These are phyloP conservation scores for Chytridiales sp. DNA, from an alignment of 371 early-diverging fungal genomes.

Conservation along the genomic window DNA sequence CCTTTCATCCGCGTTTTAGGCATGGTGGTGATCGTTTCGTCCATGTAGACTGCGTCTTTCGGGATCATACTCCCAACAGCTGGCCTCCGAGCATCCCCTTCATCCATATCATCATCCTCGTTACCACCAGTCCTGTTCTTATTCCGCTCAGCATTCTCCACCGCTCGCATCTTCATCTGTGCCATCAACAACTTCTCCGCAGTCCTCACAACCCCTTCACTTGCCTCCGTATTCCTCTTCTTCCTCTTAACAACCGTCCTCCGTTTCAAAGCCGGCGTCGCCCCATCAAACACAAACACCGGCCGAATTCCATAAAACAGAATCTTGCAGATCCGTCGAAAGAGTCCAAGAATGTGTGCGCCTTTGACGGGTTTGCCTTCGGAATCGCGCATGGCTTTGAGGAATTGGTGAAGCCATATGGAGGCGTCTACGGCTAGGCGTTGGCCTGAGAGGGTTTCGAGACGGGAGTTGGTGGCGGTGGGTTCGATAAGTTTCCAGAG, in stretches of 20 bases:
- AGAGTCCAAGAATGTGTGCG: conserved; percentile 91
- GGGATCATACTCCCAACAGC: conserved; percentile 12
- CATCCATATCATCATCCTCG: too few species aligned
- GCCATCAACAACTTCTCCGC: conserved; percentile 81
- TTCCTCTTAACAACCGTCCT: conserved; percentile 67
- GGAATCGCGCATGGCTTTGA: conserved; percentile 87
- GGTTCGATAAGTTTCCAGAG: conserved; percentile 90
- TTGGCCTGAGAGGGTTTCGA: conserved; percentile 61
- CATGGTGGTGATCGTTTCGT: conserved; percentile 18
- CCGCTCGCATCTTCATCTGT: conserved; percentile 66
- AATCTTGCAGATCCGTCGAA: conserved; percentile 89
- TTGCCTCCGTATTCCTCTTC: conserved; percentile 56
- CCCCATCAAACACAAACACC: conserved; percentile 96
- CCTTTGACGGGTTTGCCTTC: conserved; percentile 79
- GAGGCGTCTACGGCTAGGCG: conserved; percentile 90
- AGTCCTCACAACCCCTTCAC: conserved; percentile 60
- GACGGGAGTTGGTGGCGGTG: conserved; percentile 44
- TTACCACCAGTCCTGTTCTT: too few species aligned
- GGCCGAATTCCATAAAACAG: conserved; percentile 85
- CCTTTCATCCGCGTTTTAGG: conserved; percentile 22
- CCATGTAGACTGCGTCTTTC: conserved; percentile 20
- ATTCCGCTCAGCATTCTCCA: conserved; percentile 38
- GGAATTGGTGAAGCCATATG: conserved; percentile 96
- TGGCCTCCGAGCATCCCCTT: not conserved
- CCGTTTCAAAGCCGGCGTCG: conserved; percentile 80